phyloP scores from a whole-genome alignment of 768 basidiomycete species.

The Terana coerulea region DNA sequence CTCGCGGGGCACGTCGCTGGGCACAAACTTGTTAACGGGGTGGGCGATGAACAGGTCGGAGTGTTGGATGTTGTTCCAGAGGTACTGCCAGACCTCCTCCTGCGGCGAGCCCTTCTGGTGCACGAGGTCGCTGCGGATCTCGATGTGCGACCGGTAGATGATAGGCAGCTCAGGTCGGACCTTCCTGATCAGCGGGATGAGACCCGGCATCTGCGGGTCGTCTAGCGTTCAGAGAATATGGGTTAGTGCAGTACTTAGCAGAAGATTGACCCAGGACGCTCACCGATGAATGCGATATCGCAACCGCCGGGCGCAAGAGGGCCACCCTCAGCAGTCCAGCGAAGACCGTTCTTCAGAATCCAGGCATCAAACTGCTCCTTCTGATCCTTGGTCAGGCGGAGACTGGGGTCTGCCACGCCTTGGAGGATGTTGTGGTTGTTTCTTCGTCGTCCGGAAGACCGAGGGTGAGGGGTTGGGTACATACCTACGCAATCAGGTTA shows the following conservation, averaged over 20 bases:
- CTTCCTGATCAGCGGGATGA: conserved; percentile 90
- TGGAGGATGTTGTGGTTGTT: conserved; percentile 95
- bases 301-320: conserved; percentile 80
- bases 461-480: conserved; percentile 85
- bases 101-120: conserved; percentile 81
- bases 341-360: conserved; percentile 85
- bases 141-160: conserved; percentile 93
- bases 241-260: not conserved
- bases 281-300: conserved; percentile 87
- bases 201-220: conserved; percentile 91
- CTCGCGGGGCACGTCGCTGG: conserved; percentile 71
- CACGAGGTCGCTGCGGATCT: conserved; percentile 83
- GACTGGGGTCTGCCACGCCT: conserved; percentile 79
- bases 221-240: conserved; percentile 42
- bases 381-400: conserved; percentile 74
- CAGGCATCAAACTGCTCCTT: conserved; percentile 82
- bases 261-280: conserved; percentile 10
- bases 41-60: conserved; percentile 92
- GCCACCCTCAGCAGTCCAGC: conserved; percentile 85
- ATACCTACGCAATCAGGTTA: conserved; percentile 47
- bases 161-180: conserved; percentile 73
- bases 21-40: conserved; percentile 93
- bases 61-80: conserved; percentile 88
- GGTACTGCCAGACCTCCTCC: conserved; percentile 90
- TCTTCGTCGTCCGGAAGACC: conserved; percentile 91